Percentiles rank a stretch among this genome's conserved stretches.
These are phyloP conservation scores for Phallus indusiatus DNA, from an alignment of 768 basidiomycete genomes.

Conservation along the genomic window DNA sequence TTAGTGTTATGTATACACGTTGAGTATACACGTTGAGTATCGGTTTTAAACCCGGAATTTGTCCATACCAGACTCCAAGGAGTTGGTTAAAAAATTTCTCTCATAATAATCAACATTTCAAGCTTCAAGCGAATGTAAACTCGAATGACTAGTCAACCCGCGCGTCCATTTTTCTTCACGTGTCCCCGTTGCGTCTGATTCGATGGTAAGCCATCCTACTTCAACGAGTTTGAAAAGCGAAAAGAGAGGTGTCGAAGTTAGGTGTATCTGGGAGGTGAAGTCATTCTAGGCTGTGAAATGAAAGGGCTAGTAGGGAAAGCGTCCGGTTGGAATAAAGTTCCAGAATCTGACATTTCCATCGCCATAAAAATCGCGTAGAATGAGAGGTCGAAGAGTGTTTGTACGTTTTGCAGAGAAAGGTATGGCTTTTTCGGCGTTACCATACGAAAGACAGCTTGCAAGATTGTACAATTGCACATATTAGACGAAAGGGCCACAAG, in stretches of 20 bases:
- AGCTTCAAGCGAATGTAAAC: background rate
- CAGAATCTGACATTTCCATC: background rate
- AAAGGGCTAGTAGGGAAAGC: background rate
- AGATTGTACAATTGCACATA: no score
- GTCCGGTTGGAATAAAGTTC: background rate
- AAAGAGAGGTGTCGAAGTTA: conserved; percentile 2
- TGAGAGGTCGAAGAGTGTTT: conserved; percentile 13
- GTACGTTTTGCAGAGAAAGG: conserved; percentile 12
- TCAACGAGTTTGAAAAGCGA: conserved; percentile 7
- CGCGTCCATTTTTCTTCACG: conserved; percentile 6
- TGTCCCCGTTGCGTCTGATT: background rate
- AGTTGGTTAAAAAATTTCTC: no score
- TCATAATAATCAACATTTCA: background rate
- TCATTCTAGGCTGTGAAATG: conserved; percentile 6
- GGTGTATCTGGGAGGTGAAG: conserved; percentile 4
- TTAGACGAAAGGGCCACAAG: no score
- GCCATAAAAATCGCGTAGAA: background rate
- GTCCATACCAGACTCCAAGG: no score
- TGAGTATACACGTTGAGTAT: no score
- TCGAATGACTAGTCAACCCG: background rate
- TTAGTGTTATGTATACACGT: no score
- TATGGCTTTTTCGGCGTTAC: conserved; percentile 3
- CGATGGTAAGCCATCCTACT: conserved; percentile 5
- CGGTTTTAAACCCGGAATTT: no score
- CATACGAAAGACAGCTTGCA: background rate